Evolutionary conservation across 2,329 filamentous ascomycete genomes (phyloP), one percentile per base, ranked within the genome.

Genomic region (Colletotrichum incanum): DNA sequence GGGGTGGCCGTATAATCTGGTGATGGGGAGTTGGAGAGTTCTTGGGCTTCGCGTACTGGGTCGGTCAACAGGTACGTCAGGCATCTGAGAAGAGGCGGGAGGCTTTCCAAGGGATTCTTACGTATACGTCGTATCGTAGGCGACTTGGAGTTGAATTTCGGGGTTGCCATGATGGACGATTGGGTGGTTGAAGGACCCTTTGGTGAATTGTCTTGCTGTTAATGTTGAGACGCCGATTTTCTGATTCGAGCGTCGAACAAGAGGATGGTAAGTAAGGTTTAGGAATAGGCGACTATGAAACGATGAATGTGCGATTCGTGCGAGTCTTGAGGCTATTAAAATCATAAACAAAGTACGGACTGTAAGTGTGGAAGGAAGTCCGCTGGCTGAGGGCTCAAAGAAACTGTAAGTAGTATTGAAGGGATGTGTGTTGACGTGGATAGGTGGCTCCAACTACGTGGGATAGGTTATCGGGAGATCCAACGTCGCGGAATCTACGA

Each of bases 1-100:
- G 96, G 96, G 5, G 92, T 87, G 50, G 96, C 96, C 76, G 93
- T 90, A 83, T 96, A 97, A 84, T 98, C 94, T 65, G 93, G 87
- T 2, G 94, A 96, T 5, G 96, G 94, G 47, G 93, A 89, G 71
- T 87, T 88, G 73, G 94, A 91, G 67, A 99, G 90, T 81, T 98
- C 96, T 71, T 93, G 89, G 70, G 96, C 95, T 90, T 98, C 96
- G 83, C 94, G 94, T 79, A 98, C 92, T 94, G 76, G 41, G 16
- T 55, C 20, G 26, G 47, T n/a, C 31, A 59, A 37, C 20, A n/a
- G 23, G 28, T 64, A 45, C 47, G 56, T 16, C 55, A 34, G 20
- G 23, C 20, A 50, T n/a, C 20, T 47, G 37, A 50, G 59, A 23
- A 23, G 31, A 39, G 56, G 41, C 6, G 63, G 62, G 64, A 62